Evolutionary conservation across 768 basidiomycete species (phyloP), one percentile per base, ranked within the genome.

Genomic region (Russula earlei): DNA sequence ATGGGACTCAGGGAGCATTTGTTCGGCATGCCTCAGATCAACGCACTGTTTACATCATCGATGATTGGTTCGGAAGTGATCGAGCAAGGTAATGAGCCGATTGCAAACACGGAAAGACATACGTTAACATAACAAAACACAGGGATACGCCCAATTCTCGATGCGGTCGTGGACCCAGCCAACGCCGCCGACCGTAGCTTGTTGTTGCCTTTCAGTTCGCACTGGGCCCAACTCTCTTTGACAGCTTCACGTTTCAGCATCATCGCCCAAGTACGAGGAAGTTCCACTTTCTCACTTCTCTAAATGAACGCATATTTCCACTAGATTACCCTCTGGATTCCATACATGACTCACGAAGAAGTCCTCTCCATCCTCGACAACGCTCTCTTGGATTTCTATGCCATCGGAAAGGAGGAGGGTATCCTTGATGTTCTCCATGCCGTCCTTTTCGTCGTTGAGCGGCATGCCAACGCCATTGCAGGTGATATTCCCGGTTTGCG

Each of bases 271-370:
- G 60, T 62, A 52, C 14, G 58, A 46, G 27, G 2, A 36, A 15
- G 15, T 27, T 22, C 17, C 11, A 17, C 8, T 10, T 22, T 34
- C n/a, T 25, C 9, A 12, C 5, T 17, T 1, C 24, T 11, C 19
- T 24, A 19, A 14, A 7, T 29, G 43, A 14, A 24, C 24, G 22
- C 12, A 50, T 44, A 49, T 41, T 48, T n/a, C 42, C 48, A 49
- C 47, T 44, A 65, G 24, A 65, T 69, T 17, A 42, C 52, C 3
- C 57, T 77, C 14, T 90, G 87, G 87, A 70, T 85, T 41, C 73
- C 70, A 38, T 85, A 77, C 62, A 74, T 84, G 62, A 65, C 70
- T 5, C 63, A 67, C 2, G 61, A 68, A 3, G 73, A 74, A 15
- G 64, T 82, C 3, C 67, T 80, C 4, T 59, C 66, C 5, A 67